phyloP scores from a whole-genome alignment of 305 asterid genomes.

The Caryopteris hybrid region DNA sequence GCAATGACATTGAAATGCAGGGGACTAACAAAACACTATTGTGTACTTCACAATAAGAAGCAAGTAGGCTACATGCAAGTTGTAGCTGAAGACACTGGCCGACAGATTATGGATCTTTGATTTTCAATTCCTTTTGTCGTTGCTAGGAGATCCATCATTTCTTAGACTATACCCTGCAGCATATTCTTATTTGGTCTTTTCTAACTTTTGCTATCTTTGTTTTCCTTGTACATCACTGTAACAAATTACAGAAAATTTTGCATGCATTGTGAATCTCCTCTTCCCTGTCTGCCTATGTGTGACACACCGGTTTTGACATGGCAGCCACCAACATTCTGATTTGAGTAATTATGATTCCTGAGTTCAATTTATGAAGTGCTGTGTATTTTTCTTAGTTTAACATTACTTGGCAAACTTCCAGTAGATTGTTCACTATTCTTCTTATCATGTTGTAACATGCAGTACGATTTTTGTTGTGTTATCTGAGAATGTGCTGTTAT shows the following conservation, averaged over 20 bases:
- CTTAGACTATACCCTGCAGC: not conserved
- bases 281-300: not conserved
- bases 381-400: not conserved
- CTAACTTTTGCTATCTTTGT: not conserved
- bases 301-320: not conserved
- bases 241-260: not conserved
- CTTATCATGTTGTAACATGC: not conserved
- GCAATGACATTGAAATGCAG: not conserved
- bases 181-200: not conserved
- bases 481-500: not conserved
- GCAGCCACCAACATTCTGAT: not conserved
- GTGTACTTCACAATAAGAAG: not conserved
- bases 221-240: not conserved
- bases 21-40: not conserved
- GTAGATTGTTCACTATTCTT: not conserved
- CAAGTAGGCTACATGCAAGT: not conserved
- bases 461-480: not conserved
- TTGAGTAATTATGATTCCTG: not conserved
- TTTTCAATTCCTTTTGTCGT: not conserved
- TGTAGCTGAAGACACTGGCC: not conserved
- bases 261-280: not conserved
- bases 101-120: not conserved
- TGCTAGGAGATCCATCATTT: not conserved
- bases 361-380: not conserved
- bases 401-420: not conserved